These are phyloP conservation scores for Fusarium gaditjirri DNA, from an alignment of 2,329 filamentous ascomycete species.

Conservation along the genomic window DNA sequence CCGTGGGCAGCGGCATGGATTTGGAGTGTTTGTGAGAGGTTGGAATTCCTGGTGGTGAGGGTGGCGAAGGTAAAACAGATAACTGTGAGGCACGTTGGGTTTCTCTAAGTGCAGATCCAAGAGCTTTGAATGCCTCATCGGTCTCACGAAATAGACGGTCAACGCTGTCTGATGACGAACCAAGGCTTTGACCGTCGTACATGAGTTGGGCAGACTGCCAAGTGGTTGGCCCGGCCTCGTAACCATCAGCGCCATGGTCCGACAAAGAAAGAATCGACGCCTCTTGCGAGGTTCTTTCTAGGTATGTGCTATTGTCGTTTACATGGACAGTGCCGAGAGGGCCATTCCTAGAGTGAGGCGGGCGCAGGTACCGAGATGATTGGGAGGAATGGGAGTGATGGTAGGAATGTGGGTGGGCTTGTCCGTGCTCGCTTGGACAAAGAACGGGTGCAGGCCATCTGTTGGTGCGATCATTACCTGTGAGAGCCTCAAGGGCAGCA, in stretches of 20 bases:
- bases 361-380: constrained; percentile 28
- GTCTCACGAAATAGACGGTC: constrained; percentile 60
- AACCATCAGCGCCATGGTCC: constrained; percentile 22
- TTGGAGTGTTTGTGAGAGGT: constrained; percentile 32
- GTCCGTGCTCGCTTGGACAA: constrained; percentile 47
- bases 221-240: constrained; percentile 20
- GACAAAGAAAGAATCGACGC: constrained; percentile 42
- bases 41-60: constrained; percentile 29
- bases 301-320: constrained; percentile 8
- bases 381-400: constrained; percentile 30
- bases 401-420: constrained; percentile 36
- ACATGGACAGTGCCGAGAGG: constrained; percentile 4
- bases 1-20: constrained; percentile 40
- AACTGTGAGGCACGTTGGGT: constrained; percentile 38
- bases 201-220: constrained; percentile 15
- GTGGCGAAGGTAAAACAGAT: constrained; percentile 27
- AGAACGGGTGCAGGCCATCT: constrained; percentile 46
- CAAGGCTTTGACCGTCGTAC: constrained; percentile 31
- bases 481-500: constrained; percentile 45
- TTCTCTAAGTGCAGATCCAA: constrained; percentile 55
- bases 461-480: constrained; percentile 37
- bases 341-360: constrained; percentile 38
- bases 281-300: constrained; percentile 9
- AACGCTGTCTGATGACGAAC: constrained; percentile 51
- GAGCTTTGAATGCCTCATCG: constrained; percentile 61